Evolutionary conservation across 208 protist genomes (phyloP), one percentile per base, ranked within the genome.

Genomic region (Wallacemonas collosoma): DNA sequence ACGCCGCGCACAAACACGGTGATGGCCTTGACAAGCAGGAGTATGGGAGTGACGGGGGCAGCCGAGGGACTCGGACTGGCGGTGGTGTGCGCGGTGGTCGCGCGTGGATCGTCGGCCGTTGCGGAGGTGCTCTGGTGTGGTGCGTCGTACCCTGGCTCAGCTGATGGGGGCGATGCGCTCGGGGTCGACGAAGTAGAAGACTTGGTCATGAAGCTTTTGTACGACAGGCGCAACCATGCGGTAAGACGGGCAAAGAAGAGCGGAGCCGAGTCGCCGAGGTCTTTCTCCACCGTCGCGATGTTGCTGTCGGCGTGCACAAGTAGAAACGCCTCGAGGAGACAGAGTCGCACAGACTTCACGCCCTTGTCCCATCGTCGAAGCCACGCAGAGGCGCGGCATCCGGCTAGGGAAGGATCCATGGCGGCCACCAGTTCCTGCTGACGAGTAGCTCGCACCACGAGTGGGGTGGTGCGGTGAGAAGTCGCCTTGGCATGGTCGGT

Each of bases 201-300:
- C n/a, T 73, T 70, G 0, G 53, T 43, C 38, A 50, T 40, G 63
- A 81, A 73, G 17, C 64, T 36, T 36, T 77, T 80, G 72, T 92
- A 97, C 39, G 82, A 90, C 51, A 97, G 72, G 50, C 83, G 82
- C 67, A 95, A 82, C 87, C 89, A 95, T 15, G 93, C 85, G 0
- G 90, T 95, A 38, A 97, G 67, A 7, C 90, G 88, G 1, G 89
- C 89, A 47, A 97, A 90, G 40, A 95, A 73, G 43, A 97, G 81
- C 63, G 91, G 83, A 9, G 89, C 85, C 7, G 83, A 86, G 67
- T 89, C 81, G 40, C 93, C 93, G 17, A 97, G 68, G 68, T 95
- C 88, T 2, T 64, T 53, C 67, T 94, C 89, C 7, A 97, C 66
- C 15, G 80, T 66, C 45, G 57, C 84, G 48, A 38, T 86, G 72